Conservation (phyloP, 2,329 filamentous ascomycete genomes). For the Nothomitra cinnamomea region DNA sequence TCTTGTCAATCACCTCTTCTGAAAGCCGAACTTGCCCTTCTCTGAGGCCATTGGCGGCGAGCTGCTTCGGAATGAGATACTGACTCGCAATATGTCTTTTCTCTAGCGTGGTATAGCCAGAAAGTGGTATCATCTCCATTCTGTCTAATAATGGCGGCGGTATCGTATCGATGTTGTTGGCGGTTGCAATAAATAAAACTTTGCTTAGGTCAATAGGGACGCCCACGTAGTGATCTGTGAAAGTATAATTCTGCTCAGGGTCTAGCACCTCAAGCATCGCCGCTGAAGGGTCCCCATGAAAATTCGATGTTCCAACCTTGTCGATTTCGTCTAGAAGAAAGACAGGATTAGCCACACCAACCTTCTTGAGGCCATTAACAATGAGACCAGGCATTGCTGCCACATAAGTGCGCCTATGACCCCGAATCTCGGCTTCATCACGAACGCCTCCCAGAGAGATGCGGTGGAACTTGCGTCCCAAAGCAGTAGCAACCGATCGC, state of each 20-base stretch:
- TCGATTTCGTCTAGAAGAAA: slow-evolving; percentile 96
- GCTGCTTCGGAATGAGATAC: slow-evolving; percentile 93
- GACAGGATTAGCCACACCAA: slow-evolving; percentile 87
- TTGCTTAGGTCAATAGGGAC: slow-evolving; percentile 93
- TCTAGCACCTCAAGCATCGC: slow-evolving; percentile 97
- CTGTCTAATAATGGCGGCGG: slow-evolving; percentile 84
- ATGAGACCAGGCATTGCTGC: slow-evolving; percentile 97
- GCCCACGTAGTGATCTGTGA: slow-evolving; percentile 91
- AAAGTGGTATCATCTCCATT: slow-evolving; percentile 89
- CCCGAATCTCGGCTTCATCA: slow-evolving; percentile 92
- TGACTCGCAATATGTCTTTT: slow-evolving; percentile 87
- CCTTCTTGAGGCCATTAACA: slow-evolving; percentile 86
- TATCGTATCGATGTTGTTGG: slow-evolving; percentile 88
- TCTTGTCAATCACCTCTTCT: slow-evolving; percentile 78
- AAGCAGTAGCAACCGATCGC: slow-evolving; percentile 76
- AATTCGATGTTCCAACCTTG: slow-evolving; percentile 80
- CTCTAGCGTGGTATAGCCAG: slow-evolving; percentile 91
- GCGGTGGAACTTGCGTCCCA: slow-evolving; percentile 90
- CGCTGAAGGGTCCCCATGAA: slow-evolving; percentile 88
- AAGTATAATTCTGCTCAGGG: slow-evolving; percentile 89
- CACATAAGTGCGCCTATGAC: slow-evolving; percentile 88
- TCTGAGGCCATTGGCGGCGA: slow-evolving; percentile 67
- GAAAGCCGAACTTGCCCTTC: slow-evolving; percentile 59
- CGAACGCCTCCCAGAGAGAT: slow-evolving; percentile 92
- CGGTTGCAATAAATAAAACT: slow-evolving; percentile 92